Percentiles rank a stretch among this genome's conserved stretches.
phyloP scores from a whole-genome alignment of 2,329 filamentous ascomycete genomes.

The Diaporthe citriasiana region DNA sequence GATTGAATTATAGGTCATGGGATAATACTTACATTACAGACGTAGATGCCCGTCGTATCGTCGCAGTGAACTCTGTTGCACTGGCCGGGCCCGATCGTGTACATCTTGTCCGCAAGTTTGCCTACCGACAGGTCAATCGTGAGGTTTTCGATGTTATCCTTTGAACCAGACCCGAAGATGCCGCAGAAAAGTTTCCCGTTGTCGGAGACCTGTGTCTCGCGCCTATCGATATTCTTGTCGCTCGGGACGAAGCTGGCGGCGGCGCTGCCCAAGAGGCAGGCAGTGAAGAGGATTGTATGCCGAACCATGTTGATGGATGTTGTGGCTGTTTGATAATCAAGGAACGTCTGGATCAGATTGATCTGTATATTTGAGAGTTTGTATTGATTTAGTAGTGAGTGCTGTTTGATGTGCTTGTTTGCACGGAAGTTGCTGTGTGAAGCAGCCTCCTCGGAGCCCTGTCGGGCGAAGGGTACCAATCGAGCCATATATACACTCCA shows the following conservation, averaged over 20 bases:
- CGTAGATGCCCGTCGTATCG: constrained; percentile 36
- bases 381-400: no score
- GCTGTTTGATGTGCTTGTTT: background rate
- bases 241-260: background rate
- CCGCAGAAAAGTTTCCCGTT: constrained; percentile 38
- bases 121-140: constrained; percentile 8
- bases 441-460: background rate
- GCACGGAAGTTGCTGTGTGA: background rate
- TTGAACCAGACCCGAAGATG: constrained; percentile 30
- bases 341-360: no score
- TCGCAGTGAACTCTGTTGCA: constrained; percentile 37
- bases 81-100: background rate
- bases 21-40: constrained; percentile 36
- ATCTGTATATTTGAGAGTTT: no score
- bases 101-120: constrained; percentile 23
- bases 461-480: background rate
- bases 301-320: background rate
- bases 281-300: background rate
- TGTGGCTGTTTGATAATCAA: background rate
- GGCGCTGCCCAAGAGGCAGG: constrained; percentile 3
- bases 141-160: constrained; percentile 2
- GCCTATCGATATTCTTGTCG: background rate
- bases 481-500: background rate
- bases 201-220: constrained; percentile 5
- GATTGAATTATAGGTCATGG: background rate